Conservation (phyloP, 2,329 filamentous ascomycete genomes). For the Microsporum ferrugineum region DNA sequence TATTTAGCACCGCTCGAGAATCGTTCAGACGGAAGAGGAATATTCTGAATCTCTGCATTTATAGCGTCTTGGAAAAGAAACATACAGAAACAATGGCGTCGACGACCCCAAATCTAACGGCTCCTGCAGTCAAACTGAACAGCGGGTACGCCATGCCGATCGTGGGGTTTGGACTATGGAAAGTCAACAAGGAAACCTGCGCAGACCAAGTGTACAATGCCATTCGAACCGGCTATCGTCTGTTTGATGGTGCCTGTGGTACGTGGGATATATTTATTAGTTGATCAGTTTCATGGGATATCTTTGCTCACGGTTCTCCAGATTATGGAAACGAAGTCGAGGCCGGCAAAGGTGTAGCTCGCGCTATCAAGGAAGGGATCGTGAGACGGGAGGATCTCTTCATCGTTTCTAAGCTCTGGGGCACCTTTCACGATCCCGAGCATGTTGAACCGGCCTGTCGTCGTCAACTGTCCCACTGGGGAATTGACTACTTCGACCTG, state of each 20-base stretch:
- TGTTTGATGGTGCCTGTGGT: slow-evolving; percentile 52
- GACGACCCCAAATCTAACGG: neutral
- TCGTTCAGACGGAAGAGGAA: neutral
- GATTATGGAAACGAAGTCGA: slow-evolving; percentile 79
- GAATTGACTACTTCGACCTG: slow-evolving; percentile 79
- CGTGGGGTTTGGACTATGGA: slow-evolving; percentile 54
- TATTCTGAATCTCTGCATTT: neutral
- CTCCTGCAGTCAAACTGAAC: slow-evolving; percentile 14
- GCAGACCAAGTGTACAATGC: slow-evolving; percentile 68
- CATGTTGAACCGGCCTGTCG: slow-evolving; percentile 63
- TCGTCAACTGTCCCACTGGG: slow-evolving; percentile 71
- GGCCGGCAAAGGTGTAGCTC: slow-evolving; percentile 62
- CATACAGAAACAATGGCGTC: neutral
- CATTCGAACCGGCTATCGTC: slow-evolving; percentile 50
- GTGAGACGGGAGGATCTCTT: slow-evolving; percentile 81
- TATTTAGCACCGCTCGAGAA: neutral
- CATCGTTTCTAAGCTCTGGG: slow-evolving; percentile 89
- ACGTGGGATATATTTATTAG: slow-evolving; percentile 14
- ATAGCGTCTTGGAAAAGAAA: neutral
- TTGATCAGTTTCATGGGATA: neutral
- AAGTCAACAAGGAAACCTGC: slow-evolving; percentile 61
- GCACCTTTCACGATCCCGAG: slow-evolving; percentile 75
- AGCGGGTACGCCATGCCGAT: slow-evolving; percentile 31
- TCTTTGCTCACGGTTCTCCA: slow-evolving; percentile 22
- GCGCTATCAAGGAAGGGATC: slow-evolving; percentile 68